Evolutionary conservation across 2,329 filamentous ascomycete genomes (phyloP), one percentile per base, ranked within the genome.

Genomic region (Monilinia polystroma): DNA sequence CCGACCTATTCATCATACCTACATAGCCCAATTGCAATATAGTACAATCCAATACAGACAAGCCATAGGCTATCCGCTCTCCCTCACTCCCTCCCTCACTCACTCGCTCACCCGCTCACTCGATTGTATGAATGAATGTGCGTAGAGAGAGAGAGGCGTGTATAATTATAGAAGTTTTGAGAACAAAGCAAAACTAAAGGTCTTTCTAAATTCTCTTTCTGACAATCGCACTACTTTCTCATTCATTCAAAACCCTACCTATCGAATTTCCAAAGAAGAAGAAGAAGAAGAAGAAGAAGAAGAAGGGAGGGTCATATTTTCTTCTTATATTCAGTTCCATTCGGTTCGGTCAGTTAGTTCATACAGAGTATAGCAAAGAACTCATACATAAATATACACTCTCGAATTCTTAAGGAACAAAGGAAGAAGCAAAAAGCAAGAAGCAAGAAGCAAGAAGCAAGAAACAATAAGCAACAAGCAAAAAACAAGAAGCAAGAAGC

Each of bases 151-250:
- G 32, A 5, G 10, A 14, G 38, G 16, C 2, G 43, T 7, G 16
- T 20, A 47, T 20, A 47, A 12, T 51, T 32, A 26, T 38, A 51
- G 45, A 26, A 20, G 29, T 26, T 6, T 20, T 16, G 45, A 62
- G 58, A 62, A 62, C 58, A 62, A 62, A 62, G 58, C 45, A 51
- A 49, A 60, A 16, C 16, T 23, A 51, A 60, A 14, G 32, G 7
- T 35, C 43, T 49, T 35, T 35, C 14, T 23, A 14, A 16, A 18
- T 14, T n/a, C 29, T 12, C 20, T 49, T 43, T 62, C 58, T 51
- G 49, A 49, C 57, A 23, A 38, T 26, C 43, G 38, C 11, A 49
- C 26, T 18, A 59, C 57, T 16, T 49, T 35, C 20, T 59, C 56
- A 32, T 11, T 47, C 57, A 23, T 51, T 38, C n/a, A 38, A 41